Evolutionary conservation across 768 basidiomycete genomes (phyloP), one percentile per base, ranked within the genome.

Genomic region (Kwoniella heveanensis): DNA sequence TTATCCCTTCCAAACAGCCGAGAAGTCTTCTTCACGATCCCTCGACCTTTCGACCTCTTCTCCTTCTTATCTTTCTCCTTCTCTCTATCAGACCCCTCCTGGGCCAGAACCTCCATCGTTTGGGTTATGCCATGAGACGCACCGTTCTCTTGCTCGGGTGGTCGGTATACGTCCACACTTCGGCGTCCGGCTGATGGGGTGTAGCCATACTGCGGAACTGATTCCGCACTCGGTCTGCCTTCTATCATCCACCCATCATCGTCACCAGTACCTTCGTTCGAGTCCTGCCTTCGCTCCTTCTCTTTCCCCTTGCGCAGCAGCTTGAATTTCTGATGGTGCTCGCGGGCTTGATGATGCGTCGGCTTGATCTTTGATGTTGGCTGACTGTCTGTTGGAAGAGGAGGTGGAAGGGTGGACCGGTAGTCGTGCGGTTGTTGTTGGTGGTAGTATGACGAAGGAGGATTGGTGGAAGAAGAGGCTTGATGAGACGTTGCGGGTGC

Each of bases 11-110:
- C 57, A 54, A 77, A 77, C 27, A 77, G 46, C 52, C 65, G 58
- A 5, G 73, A 74, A 1, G 76, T 77, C 67, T 77, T 77, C 61
- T 74, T 72, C 1, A 66, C 76, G 22, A 77, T 48, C 12, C 62
- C 58, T 15, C 69, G 54, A 6, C 72, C 66, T 57, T 68, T 74
- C 2, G 64, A 60, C 55, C 54, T 66, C 67, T 70, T 73, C 59
- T 67, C 65, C 62, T 69, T 64, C 48, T 54, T 61, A 15, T 25
- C 52, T 13, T 32, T 44, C 15, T 44, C 39, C 39, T 44, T 44
- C 10, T 44, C 39, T 19, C 19, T 44, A 8, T 44, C 39, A 19
- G 39, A 17, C 15, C 19, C 39, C 39, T 44, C 39, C 39, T 8
- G 39, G 3, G 39, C 39, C 8, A 44, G 39, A 17, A 44, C 19